Percentiles rank a stretch among this genome's conserved stretches.
phyloP scores from a whole-genome alignment of 495 filamentous ascomycete species.

The Penicillium manginii region DNA sequence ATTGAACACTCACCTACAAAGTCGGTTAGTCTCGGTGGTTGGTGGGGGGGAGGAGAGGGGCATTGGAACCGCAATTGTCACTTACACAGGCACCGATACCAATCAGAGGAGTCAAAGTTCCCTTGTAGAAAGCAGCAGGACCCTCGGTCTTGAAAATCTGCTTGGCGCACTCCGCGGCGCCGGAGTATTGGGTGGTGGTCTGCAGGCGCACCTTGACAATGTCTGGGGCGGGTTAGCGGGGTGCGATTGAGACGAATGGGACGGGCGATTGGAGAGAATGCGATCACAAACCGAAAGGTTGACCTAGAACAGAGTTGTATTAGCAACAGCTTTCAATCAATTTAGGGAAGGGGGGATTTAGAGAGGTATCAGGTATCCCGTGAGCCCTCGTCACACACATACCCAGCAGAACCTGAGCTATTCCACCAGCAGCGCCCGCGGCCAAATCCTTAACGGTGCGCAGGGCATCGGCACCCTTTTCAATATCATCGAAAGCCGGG shows the following conservation, averaged over 20 bases:
- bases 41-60: not conserved
- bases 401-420: slow-evolving; percentile 96
- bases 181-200: slow-evolving; percentile 78
- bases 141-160: slow-evolving; percentile 90
- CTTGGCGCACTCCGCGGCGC: slow-evolving; percentile 76
- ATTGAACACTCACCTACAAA: slow-evolving; percentile 84
- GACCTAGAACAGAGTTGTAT: slow-evolving; percentile 60
- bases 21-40: slow-evolving; percentile 1
- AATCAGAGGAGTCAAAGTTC: slow-evolving; percentile 91
- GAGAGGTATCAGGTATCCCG: not conserved
- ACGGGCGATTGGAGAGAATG: slow-evolving; percentile 1
- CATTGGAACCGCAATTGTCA: slow-evolving; percentile 10
- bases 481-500: slow-evolving; percentile 42
- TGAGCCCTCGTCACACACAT: slow-evolving; percentile 39
- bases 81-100: slow-evolving; percentile 94
- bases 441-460: slow-evolving; percentile 89
- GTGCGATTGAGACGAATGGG: slow-evolving; percentile 1
- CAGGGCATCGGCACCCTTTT: slow-evolving; percentile 44
- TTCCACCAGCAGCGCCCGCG: slow-evolving; percentile 86
- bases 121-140: slow-evolving; percentile 94
- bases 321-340: slow-evolving; percentile 26
- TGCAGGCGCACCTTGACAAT: slow-evolving; percentile 98
- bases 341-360: not conserved
- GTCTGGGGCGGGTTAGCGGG: slow-evolving; percentile 55
- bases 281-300: slow-evolving; percentile 75